Evolutionary conservation across 176 grass and related monocot genomes (phyloP), one percentile per base, ranked within the genome.

Genomic region (Pharus latifolius): DNA sequence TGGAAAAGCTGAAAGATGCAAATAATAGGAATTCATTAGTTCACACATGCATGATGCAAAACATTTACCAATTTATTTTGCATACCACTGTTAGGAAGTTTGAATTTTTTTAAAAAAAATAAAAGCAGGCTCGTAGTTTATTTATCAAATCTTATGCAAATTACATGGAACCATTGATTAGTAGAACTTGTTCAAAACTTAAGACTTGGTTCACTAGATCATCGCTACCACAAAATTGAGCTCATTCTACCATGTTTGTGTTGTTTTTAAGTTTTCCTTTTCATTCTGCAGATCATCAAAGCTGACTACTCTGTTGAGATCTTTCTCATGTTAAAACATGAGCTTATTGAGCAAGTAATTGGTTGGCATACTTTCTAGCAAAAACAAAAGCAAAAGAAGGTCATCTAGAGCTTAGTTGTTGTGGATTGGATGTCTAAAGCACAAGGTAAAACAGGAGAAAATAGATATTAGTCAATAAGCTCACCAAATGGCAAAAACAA

Each of bases 1-100:
- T 56, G 25, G 4, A 40, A 42, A 70, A 75, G 34, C 70, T 76
- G 77, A 26, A 0, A 80, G 30, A 64, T 22, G 56, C 7, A 70
- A 64, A 56, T 12, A 2, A 42, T 41, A 42, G 33, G 12, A 9
- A 78, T 49, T 33, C 30, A 50, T 72, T 72, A 72, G 18, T 59
- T 15, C 25, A 40, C 0, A 26, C 59, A 69, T 2, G 5, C 12
- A 75, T 52, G 24, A 8, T 18, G 49, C 38, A 13, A 31, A 2
- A 50, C 25, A 8, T 42, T 72, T 16, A 74, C 30, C 12, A 10
- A 57, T 5, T 14, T 5, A 22, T 62, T 17, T 67, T 6, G 16
- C 2, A 23, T 0, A 15, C 17, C 7, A 54, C n/a, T 55, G 2
- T 53, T 51, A 52, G 9, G 14, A 62, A 41, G 45, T 22, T 51